Evolutionary conservation across 495 filamentous ascomycete genomes (phyloP), one percentile per base, ranked within the genome.

Genomic region (Mycothermus thermophilus): DNA sequence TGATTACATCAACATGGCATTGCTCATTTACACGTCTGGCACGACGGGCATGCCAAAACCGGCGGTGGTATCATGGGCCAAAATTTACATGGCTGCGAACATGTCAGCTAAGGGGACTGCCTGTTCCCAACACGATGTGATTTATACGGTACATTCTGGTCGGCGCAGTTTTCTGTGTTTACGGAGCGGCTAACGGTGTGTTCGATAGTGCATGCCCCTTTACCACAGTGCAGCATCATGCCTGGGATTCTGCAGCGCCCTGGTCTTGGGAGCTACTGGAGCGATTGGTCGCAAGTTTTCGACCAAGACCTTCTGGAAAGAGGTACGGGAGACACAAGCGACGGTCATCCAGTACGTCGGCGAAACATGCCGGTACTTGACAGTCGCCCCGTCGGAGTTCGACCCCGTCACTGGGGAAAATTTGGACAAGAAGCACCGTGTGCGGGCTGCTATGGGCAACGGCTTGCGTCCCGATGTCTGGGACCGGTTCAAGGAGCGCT

Each of bases 301-400:
- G 7, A 83, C 75, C 1, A 72, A 71, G 30, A 83, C 68, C 0
- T 96, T 93, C 55, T 92, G 83, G 78, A 64, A 69, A 21, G 83
- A 93, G 32, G 76, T 79, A 13, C 72, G 80, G 4, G 65, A 66
- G 18, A 71, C 67, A 11, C 57, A 82, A 8, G 75, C 86, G 9
- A 94, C 85, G 0, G 60, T 82, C 14, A 78, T 97, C 40, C 87
- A 94, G 51, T 97, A 97, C 47, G 87, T 97, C 8, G 90, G 90
- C 19, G 90, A 97, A 52, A 93, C 83, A 0, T 82, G 85, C 36
- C 79, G 90, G 1, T 97, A 97, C 51, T 69, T 97, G 17, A 69
- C 93, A 27, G 63, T 80, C 2, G 72, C 77, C 0, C 73, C 83
- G 1, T 73, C 81, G 3, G 62, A 77, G 35, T 55, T 71, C 14